Percentiles rank a stretch among this genome's conserved stretches.
These are phyloP conservation scores for Coriaria nepalensis DNA, from an alignment of 306 rosid genomes.

Conservation along the genomic window DNA sequence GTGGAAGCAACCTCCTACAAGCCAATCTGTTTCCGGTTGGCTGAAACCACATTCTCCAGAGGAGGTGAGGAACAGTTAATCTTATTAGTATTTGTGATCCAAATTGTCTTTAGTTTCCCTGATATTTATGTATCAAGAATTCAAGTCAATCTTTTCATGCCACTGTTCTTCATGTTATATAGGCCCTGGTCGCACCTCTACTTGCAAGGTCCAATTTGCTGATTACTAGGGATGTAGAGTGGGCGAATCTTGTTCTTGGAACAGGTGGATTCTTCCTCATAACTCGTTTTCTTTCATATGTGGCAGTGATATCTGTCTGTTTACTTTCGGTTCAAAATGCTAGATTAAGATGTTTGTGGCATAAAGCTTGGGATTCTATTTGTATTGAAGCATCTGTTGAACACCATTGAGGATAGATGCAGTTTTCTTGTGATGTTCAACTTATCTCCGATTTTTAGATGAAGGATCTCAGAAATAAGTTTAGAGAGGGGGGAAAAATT, in stretches of 20 bases:
- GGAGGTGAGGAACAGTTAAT: slow-evolving; percentile 33
- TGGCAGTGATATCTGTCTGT: too few species aligned
- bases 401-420: too few species aligned
- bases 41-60: slow-evolving; percentile 43
- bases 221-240: slow-evolving; percentile 80
- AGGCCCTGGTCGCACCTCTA: slow-evolving; percentile 75
- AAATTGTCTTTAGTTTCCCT: not conserved
- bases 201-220: slow-evolving; percentile 94
- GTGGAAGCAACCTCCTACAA: slow-evolving; percentile 56
- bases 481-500: too few species aligned
- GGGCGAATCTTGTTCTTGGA: slow-evolving; percentile 95
- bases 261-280: slow-evolving; percentile 41
- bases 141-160: not conserved
- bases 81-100: not conserved
- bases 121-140: not conserved
- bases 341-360: too few species aligned
- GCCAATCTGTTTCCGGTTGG: slow-evolving; percentile 45
- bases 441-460: slow-evolving; percentile 1
- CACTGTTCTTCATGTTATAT: slow-evolving; percentile 5
- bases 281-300: not conserved
- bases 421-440: too few species aligned
- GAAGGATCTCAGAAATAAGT: too few species aligned
- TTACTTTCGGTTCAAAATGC: too few species aligned
- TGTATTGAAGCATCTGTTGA: too few species aligned
- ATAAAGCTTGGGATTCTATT: too few species aligned